phyloP scores from a whole-genome alignment of 371 early-diverging fungal genomes.

The Amoeboaphelidium occidentale region DNA sequence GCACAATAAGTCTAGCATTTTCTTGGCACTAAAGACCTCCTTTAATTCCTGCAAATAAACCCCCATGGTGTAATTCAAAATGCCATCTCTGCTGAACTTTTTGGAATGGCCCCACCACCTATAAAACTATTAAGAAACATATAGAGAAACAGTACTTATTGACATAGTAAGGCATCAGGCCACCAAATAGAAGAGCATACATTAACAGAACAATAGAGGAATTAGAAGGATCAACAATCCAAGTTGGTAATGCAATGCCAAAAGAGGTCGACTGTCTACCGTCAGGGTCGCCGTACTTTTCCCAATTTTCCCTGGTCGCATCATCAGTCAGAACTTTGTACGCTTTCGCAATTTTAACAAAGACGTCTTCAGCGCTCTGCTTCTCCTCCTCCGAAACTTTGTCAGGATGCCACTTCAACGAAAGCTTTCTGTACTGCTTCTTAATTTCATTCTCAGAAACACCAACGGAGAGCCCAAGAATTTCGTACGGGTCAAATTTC shows the following conservation, averaged over 20 bases:
- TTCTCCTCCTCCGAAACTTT: constrained; percentile 34
- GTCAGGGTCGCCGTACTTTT: constrained; percentile 88
- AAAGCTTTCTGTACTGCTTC: constrained; percentile 40
- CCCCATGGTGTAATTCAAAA: constrained; percentile 68
- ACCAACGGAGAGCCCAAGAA: constrained; percentile 40
- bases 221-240: constrained; percentile 42
- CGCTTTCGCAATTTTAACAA: constrained; percentile 60
- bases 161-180: constrained; percentile 56
- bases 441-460: constrained; percentile 34
- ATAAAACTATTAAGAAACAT: not conserved
- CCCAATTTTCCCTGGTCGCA: constrained; percentile 62
- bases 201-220: constrained; percentile 33
- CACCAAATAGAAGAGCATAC: constrained; percentile 65
- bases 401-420: constrained; percentile 57
- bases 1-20: constrained; percentile 34
- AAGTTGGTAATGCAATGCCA: constrained; percentile 78
- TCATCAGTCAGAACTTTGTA: constrained; percentile 79
- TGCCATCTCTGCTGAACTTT: constrained; percentile 59
- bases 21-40: constrained; percentile 25
- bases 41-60: constrained; percentile 63
- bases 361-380: constrained; percentile 22
- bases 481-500: constrained; percentile 72
- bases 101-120: constrained; percentile 81
- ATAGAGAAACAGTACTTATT: constrained; percentile 6
- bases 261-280: constrained; percentile 41